Percentiles rank a stretch among this genome's conserved stretches.
Conservation (phyloP, 768 basidiomycete genomes). For the Tylopilus subfusipes region DNA sequence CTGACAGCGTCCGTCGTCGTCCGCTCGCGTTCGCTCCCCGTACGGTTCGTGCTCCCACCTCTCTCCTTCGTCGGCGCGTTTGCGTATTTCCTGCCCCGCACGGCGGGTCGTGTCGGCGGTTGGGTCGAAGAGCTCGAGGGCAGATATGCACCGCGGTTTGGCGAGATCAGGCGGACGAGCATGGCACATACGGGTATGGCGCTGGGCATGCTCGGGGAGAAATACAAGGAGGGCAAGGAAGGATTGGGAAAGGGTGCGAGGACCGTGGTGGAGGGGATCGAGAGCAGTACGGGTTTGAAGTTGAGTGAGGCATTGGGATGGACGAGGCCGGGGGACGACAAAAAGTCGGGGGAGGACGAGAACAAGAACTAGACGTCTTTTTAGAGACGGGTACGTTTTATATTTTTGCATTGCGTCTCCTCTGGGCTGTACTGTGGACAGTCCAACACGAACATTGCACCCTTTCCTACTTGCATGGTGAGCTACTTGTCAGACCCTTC, state of each 20-base stretch:
- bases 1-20: constrained; percentile 86
- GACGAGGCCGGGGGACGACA: constrained; percentile 21
- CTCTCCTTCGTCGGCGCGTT: constrained; percentile 64
- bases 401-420: background rate
- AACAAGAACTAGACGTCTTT: constrained; percentile 15
- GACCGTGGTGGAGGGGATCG: constrained; percentile 49
- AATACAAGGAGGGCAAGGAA: constrained; percentile 44
- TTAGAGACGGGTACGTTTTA: background rate
- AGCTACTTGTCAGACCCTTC: background rate
- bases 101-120: constrained; percentile 60
- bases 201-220: constrained; percentile 54
- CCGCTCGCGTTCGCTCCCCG: constrained; percentile 66
- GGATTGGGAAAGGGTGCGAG: constrained; percentile 44
- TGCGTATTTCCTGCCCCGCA: constrained; percentile 84
- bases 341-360: constrained; percentile 15
- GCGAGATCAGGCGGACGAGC: constrained; percentile 63
- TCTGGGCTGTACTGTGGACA: background rate
- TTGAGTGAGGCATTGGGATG: constrained; percentile 56
- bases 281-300: constrained; percentile 72
- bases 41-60: constrained; percentile 75
- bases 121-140: constrained; percentile 73
- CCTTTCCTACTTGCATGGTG: background rate
- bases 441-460: background rate
- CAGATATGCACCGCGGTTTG: constrained; percentile 60
- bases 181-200: constrained; percentile 59